These are phyloP conservation scores for Hirschioporus abietinus DNA, from an alignment of 768 basidiomycete species.

Conservation along the genomic window DNA sequence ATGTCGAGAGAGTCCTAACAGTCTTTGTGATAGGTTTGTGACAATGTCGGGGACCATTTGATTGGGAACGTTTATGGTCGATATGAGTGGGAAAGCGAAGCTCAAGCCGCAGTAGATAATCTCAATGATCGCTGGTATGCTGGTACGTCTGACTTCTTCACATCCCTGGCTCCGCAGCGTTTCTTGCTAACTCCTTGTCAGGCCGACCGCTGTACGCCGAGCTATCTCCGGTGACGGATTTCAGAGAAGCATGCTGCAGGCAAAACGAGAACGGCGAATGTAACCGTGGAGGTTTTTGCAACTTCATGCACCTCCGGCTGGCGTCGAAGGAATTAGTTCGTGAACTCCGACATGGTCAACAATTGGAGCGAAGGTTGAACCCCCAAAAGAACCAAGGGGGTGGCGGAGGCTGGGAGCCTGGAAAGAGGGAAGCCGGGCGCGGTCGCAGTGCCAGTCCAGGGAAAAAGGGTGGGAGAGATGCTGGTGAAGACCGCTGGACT, in stretches of 20 bases:
- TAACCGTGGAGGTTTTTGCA: constrained; percentile 96
- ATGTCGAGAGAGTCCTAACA: constrained; percentile 9
- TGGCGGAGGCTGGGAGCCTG: constrained; percentile 82
- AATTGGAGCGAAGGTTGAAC: constrained; percentile 73
- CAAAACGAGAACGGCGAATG: constrained; percentile 99
- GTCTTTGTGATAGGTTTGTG: constrained; percentile 62
- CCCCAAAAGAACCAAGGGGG: constrained; percentile 58
- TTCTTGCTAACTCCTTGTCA: constrained; percentile 22
- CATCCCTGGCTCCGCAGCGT: constrained; percentile 5
- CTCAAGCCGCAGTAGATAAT: constrained; percentile 86
- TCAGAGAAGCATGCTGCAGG: constrained; percentile 96
- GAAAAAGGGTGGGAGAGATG: constrained; percentile 50
- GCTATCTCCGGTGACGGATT: constrained; percentile 96
- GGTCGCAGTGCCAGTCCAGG: constrained; percentile 73
- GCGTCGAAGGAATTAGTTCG: constrained; percentile 81
- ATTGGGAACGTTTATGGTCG: constrained; percentile 98
- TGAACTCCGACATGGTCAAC: constrained; percentile 75
- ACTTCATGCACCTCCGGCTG: constrained; percentile 95
- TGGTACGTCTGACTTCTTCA: constrained; percentile 44
- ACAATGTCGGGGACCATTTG: constrained; percentile 99
- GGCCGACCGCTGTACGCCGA: constrained; percentile 96
- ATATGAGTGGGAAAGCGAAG: constrained; percentile 98
- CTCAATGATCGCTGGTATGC: constrained; percentile 98
- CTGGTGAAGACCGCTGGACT: constrained; percentile 76
- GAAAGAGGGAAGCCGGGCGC: constrained; percentile 56